Conservation (phyloP, 495 filamentous ascomycete genomes). For the Penicillium antarcticum region DNA sequence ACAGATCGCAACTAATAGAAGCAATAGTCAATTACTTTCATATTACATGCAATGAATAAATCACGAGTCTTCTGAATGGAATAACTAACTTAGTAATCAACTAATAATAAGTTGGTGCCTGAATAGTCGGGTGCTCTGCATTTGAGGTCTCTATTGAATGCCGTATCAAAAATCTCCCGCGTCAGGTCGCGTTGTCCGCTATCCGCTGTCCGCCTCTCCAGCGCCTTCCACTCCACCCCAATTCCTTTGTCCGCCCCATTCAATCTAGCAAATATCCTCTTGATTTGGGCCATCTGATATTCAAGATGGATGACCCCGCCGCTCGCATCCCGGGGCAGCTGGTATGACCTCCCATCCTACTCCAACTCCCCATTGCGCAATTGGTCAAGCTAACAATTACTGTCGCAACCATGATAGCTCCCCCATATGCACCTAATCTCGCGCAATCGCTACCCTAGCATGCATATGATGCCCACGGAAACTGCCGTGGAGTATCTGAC, state of each 20-base stretch:
- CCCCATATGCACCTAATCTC: constrained; percentile 86
- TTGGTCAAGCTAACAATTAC: constrained; percentile 15
- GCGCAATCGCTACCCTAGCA: constrained; percentile 65
- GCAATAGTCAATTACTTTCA: too few species aligned
- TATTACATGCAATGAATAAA: too few species aligned
- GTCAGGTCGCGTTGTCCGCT: constrained; percentile 28
- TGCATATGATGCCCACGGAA: constrained; percentile 60
- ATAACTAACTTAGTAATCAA: too few species aligned
- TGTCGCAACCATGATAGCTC: constrained; percentile 48
- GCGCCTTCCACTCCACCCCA: constrained; percentile 6
- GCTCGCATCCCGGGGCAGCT: constrained; percentile 59
- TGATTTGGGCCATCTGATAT: constrained; percentile 9
- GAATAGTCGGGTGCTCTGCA: constrained; percentile 24
- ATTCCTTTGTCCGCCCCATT: neutral
- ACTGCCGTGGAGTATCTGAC: constrained; percentile 75
- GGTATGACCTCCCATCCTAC: constrained; percentile 38
- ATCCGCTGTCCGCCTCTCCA: constrained; percentile 22
- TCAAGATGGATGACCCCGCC: constrained; percentile 63
- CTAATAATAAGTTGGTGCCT: constrained; percentile 11
- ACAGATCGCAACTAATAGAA: too few species aligned
- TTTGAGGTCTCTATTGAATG: constrained; percentile 1
- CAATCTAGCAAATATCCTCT: neutral
- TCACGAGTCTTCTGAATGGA: too few species aligned
- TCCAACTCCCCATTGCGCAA: neutral
- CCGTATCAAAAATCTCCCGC: constrained; percentile 40